phyloP scores from a whole-genome alignment of 2,329 filamentous ascomycete genomes.

The Phyllosticta ampelicida region DNA sequence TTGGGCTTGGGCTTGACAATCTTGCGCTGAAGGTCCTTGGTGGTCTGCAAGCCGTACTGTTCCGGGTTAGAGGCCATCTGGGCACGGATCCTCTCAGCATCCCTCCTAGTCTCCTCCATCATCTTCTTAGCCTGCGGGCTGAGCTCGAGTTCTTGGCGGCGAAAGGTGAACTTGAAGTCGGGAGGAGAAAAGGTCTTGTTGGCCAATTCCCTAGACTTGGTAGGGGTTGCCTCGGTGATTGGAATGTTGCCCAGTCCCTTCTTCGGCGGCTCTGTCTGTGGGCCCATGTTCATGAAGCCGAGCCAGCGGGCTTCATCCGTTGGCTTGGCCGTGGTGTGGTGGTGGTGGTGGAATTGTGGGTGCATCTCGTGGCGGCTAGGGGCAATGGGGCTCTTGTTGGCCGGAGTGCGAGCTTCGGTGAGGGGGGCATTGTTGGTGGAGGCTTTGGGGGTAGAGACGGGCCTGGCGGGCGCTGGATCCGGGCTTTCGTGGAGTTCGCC shows the following conservation, averaged over 20 bases:
- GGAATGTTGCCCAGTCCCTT: constrained; percentile 28
- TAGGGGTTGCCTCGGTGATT: constrained; percentile 50
- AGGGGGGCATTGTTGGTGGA: background rate
- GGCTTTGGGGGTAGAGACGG: background rate
- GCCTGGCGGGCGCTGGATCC: background rate
- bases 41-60: constrained; percentile 27
- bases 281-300: constrained; percentile 61
- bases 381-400: constrained; percentile 53
- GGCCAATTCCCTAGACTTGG: constrained; percentile 33
- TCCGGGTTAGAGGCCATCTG: constrained; percentile 51
- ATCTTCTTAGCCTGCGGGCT: constrained; percentile 51
- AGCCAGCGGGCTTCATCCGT: constrained; percentile 71
- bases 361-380: constrained; percentile 80
- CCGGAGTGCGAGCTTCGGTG: constrained; percentile 38
- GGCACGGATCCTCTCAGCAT: constrained; percentile 60
- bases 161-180: constrained; percentile 55
- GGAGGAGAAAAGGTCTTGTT: constrained; percentile 27
- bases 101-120: constrained; percentile 57
- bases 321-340: constrained; percentile 61
- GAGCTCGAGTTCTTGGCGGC: constrained; percentile 44
- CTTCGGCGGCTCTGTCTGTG: constrained; percentile 39
- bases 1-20: constrained; percentile 74
- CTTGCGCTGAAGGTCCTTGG: constrained; percentile 46
- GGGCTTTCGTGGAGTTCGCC: constrained; percentile 3
- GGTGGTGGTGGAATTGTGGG: constrained; percentile 68